phyloP scores from a whole-genome alignment of 495 filamentous ascomycete species.

The Penicillium riverlandense region DNA sequence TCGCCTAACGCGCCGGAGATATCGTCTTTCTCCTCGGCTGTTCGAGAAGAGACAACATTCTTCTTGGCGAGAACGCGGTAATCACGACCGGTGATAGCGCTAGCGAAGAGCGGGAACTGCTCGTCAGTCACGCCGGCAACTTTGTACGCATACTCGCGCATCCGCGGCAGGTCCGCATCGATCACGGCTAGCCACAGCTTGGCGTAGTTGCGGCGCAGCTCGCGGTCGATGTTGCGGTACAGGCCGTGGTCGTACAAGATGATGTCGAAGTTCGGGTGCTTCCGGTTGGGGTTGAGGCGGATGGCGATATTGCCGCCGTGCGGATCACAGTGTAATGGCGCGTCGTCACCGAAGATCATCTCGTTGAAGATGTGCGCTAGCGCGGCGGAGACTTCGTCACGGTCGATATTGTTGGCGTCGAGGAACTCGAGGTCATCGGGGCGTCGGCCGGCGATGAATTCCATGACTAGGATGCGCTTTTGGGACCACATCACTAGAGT shows the following conservation, averaged over 20 bases:
- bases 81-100: conserved; percentile 92
- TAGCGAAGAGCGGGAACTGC: conserved; percentile 92
- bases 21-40: conserved; percentile 66
- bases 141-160: conserved; percentile 83
- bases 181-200: conserved; percentile 97
- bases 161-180: conserved; percentile 70
- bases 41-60: conserved; percentile 54
- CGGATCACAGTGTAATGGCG: conserved; percentile 93
- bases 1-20: conserved; percentile 79
- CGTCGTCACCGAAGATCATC: conserved; percentile 93
- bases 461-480: conserved; percentile 90
- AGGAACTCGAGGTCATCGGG: conserved; percentile 85
- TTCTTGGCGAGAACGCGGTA: conserved; percentile 62
- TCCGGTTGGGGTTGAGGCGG: conserved; percentile 55
- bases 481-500: conserved; percentile 73
- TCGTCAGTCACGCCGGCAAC: conserved; percentile 87
- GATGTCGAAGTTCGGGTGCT: conserved; percentile 83
- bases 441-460: conserved; percentile 78
- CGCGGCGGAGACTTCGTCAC: conserved; percentile 93
- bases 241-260: conserved; percentile 98
- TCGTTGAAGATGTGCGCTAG: conserved; percentile 95
- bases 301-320: conserved; percentile 97
- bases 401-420: conserved; percentile 78
- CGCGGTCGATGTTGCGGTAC: conserved; percentile 82
- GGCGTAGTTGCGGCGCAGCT: conserved; percentile 79